phyloP scores from a whole-genome alignment of 2,329 filamentous ascomycete species.

The Aspergillus sp. region DNA sequence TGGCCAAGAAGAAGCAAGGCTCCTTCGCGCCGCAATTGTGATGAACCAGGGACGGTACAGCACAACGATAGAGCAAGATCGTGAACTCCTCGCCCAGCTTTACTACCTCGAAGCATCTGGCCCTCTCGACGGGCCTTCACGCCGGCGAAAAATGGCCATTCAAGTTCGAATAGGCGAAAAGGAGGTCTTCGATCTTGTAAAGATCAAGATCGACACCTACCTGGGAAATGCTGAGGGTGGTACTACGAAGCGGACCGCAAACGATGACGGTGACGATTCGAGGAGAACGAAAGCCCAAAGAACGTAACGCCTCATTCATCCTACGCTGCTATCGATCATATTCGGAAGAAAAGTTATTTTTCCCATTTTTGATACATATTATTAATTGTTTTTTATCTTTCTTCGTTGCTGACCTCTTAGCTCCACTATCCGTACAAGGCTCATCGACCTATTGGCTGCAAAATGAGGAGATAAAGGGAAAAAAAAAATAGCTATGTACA shows the following conservation, averaged over 20 bases:
- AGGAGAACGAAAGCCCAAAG: slow-evolving; percentile 30
- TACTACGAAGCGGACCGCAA: slow-evolving; percentile 31
- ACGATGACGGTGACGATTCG: slow-evolving; percentile 22
- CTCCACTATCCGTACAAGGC: slow-evolving; percentile 38
- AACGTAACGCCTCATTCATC: slow-evolving; percentile 12
- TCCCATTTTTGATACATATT: slow-evolving; percentile 30
- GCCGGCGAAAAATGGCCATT: slow-evolving; percentile 59
- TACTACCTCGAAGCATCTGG: slow-evolving; percentile 29
- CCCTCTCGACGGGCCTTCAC: slow-evolving; percentile 33
- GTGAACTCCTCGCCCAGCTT: slow-evolving; percentile 38
- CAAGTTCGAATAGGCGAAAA: slow-evolving; percentile 73
- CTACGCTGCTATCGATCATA: not conserved
- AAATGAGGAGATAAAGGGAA: slow-evolving; percentile 12
- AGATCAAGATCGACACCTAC: slow-evolving; percentile 36
- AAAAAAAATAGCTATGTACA: slow-evolving; percentile 38
- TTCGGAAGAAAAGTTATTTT: slow-evolving; percentile 15
- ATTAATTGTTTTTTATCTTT: slow-evolving; percentile 26
- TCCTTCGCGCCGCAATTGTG: slow-evolving; percentile 36
- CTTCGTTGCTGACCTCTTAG: slow-evolving; percentile 38
- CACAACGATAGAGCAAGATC: slow-evolving; percentile 55
- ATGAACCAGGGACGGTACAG: slow-evolving; percentile 48
- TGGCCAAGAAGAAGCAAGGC: slow-evolving; percentile 25
- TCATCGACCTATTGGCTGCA: slow-evolving; percentile 24
- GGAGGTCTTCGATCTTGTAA: slow-evolving; percentile 59
- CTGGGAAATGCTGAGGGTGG: slow-evolving; percentile 11